Evolutionary conservation across 495 filamentous ascomycete species (phyloP).

Genomic region (Trichoderma erinaceum): DNA sequence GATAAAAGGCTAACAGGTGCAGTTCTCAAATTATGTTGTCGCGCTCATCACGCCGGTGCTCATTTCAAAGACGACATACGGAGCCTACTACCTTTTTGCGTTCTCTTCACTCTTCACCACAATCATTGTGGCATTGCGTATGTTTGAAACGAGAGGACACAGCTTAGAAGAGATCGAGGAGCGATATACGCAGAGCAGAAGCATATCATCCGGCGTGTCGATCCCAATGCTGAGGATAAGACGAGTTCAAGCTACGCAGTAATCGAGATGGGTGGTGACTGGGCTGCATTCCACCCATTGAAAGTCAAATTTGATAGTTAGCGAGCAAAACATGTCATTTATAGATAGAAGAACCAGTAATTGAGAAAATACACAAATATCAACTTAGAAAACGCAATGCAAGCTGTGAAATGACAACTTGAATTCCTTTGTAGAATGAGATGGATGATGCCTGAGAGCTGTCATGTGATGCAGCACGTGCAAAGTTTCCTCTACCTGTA

Average conservation of each 20-base stretch:
- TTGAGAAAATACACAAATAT: background rate
- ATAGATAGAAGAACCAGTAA: background rate
- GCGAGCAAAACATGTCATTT: background rate
- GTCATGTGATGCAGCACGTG: conserved; percentile 5
- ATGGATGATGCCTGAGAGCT: background rate
- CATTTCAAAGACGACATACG: conserved; percentile 47
- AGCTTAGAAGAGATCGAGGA: conserved; percentile 53
- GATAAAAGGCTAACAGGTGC: conserved; percentile 15
- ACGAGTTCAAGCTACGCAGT: background rate
- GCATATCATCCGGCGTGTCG: background rate
- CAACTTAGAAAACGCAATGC: background rate
- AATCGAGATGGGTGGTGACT: background rate
- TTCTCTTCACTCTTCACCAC: conserved; percentile 41
- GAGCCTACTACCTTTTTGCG: conserved; percentile 59
- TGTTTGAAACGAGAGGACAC: conserved; percentile 57
- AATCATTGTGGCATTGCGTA: conserved; percentile 46
- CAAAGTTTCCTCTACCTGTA: background rate
- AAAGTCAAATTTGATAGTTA: background rate
- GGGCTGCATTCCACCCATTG: background rate
- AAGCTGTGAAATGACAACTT: background rate
- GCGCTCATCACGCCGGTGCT: conserved; percentile 60
- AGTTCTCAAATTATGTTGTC: conserved; percentile 51
- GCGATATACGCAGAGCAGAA: background rate
- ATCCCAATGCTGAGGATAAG: background rate
- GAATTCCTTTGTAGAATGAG: background rate